Conservation (phyloP, 2,329 filamentous ascomycete species). For the Sporothrix curviconia region DNA sequence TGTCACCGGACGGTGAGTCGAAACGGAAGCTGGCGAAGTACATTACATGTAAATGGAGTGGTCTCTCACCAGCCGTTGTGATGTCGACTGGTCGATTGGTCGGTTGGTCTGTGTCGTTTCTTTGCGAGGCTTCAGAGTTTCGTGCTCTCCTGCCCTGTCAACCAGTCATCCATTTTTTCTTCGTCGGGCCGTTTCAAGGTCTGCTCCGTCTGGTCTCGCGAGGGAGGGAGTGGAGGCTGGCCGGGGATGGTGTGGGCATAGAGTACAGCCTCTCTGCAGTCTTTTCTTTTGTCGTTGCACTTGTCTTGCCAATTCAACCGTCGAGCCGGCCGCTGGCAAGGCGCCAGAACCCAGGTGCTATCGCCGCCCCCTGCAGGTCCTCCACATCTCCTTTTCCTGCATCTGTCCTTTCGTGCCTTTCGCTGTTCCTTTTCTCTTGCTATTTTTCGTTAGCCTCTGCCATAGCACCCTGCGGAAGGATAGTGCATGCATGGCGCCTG, state of each 20-base stretch:
- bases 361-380: constrained; percentile 9
- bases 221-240: neutral
- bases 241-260: neutral
- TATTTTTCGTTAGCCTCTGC: neutral
- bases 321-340: constrained; percentile 6
- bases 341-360: neutral
- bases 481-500: constrained; percentile 12
- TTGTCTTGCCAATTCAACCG: constrained; percentile 5
- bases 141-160: neutral
- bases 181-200: constrained; percentile 7
- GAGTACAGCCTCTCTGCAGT: neutral
- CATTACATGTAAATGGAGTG: too few relatives aligned
- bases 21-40: neutral
- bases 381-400: constrained; percentile 12
- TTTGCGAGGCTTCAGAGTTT: neutral
- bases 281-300: neutral
- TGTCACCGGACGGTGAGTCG: neutral
- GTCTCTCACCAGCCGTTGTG: too few relatives aligned
- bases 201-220: neutral
- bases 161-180: neutral
- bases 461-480: neutral
- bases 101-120: neutral
- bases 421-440: neutral
- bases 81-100: too few relatives aligned
- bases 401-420: neutral